Conservation (phyloP, 1,139 yeast species). For the Kazachstania sp. region DNA sequence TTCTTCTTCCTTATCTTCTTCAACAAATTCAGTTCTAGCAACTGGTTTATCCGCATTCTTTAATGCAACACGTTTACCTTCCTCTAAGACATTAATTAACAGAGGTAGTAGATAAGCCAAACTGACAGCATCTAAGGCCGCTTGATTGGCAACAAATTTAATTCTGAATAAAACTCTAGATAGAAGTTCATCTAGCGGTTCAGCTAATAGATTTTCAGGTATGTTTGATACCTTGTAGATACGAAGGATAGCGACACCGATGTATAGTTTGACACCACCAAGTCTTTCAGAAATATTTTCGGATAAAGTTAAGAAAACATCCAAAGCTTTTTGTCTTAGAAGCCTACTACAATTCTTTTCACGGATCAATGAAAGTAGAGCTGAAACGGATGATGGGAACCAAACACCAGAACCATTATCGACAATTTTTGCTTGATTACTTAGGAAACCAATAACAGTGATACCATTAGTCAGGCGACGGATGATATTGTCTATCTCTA, state of each 20-base stretch:
- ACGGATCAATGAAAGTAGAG: conserved; percentile 38
- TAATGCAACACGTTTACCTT: conserved; percentile 48
- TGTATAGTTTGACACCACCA: conserved; percentile 41
- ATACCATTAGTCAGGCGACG: conserved; percentile 42
- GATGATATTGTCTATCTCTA: conserved; percentile 36
- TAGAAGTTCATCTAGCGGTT: conserved; percentile 45
- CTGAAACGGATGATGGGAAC: conserved; percentile 57
- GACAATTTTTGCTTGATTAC: conserved; percentile 42
- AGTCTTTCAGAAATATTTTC: conserved; percentile 40
- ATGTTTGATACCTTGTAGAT: conserved; percentile 38
- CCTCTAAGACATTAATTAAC: conserved; percentile 51
- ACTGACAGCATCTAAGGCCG: conserved; percentile 59
- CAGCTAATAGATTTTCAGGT: conserved; percentile 40
- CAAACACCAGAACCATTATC: conserved; percentile 65
- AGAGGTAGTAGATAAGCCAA: conserved; percentile 71
- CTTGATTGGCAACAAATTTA: conserved; percentile 66
- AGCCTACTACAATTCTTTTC: conserved; percentile 35
- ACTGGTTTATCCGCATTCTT: conserved; percentile 45
- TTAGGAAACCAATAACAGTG: conserved; percentile 45
- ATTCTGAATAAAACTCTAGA: conserved; percentile 66
- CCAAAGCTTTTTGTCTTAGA: conserved; percentile 34
- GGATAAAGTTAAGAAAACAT: conserved; percentile 41
- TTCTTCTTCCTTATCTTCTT: conserved; percentile 83
- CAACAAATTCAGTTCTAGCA: conserved; percentile 51
- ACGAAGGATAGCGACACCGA: conserved; percentile 65